Conservation (phyloP, 2,329 filamentous ascomycete species). For the Pyrenochaeta sp. region DNA sequence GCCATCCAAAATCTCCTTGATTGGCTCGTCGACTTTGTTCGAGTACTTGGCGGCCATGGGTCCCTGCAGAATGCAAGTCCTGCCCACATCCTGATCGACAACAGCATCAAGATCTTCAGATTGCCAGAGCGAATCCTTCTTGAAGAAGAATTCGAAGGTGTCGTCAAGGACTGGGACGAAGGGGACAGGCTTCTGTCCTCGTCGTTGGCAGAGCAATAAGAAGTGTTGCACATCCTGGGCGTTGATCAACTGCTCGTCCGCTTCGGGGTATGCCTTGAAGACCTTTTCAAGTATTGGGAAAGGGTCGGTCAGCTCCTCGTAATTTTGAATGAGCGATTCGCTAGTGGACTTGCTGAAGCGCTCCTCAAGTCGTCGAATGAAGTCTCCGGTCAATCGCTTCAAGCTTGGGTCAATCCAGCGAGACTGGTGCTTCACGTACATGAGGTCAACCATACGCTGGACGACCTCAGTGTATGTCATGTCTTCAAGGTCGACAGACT, state of each 20-base stretch:
- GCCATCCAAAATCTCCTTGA: constrained; percentile 91
- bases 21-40: constrained; percentile 87
- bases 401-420: constrained; percentile 70
- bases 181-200: constrained; percentile 93
- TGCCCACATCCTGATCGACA: constrained; percentile 92
- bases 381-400: constrained; percentile 85
- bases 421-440: constrained; percentile 56
- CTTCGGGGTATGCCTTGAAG: constrained; percentile 82
- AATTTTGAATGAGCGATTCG: constrained; percentile 86
- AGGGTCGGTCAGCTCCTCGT: constrained; percentile 84
- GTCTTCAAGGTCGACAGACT: constrained; percentile 56
- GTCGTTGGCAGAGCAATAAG: constrained; percentile 87
- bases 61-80: constrained; percentile 95
- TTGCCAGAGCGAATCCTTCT: constrained; percentile 99
- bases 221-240: constrained; percentile 99
- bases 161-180: constrained; percentile 96
- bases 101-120: constrained; percentile 97
- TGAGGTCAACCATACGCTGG: constrained; percentile 56
- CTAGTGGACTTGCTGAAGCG: constrained; percentile 84
- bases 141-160: constrained; percentile 99
- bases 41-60: constrained; percentile 93
- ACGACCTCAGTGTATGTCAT: constrained; percentile 60
- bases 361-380: constrained; percentile 96
- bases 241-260: constrained; percentile 91
- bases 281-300: constrained; percentile 81